Evolutionary conservation across 257 asterid genomes (phyloP).

Genomic region (Hygrophila difformis): DNA sequence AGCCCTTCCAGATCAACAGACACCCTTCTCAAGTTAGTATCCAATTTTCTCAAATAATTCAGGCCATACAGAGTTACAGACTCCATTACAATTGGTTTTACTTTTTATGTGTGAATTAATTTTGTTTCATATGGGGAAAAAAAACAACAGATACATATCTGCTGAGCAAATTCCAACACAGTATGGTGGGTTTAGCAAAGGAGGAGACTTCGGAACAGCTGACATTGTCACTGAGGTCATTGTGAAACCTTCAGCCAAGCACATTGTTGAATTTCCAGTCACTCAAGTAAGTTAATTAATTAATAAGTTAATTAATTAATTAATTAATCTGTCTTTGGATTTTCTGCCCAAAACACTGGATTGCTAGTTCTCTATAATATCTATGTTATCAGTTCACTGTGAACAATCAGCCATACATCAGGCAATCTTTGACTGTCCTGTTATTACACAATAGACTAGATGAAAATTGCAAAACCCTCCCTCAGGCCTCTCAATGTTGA

Average conservation of each 20-base stretch:
- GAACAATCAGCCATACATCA: no score
- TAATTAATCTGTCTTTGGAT: no score
- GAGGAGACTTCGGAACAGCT: constrained; percentile 34
- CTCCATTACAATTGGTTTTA: background rate
- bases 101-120: background rate
- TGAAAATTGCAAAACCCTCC: no score
- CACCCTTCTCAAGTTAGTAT: constrained; percentile 58
- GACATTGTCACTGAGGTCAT: constrained; percentile 45
- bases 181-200: constrained; percentile 64
- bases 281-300: constrained; percentile 54
- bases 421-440: no score
- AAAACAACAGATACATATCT: constrained; percentile 39
- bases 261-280: constrained; percentile 47
- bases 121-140: background rate
- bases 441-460: no score
- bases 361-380: no score
- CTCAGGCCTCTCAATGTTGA: no score
- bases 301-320: no score
- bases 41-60: background rate
- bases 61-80: background rate
- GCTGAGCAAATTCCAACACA: constrained; percentile 63
- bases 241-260: constrained; percentile 48
- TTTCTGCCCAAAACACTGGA: no score
- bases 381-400: no score
- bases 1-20: constrained; percentile 66